Evolutionary conservation across 192 early-diverging fungal species (phyloP), one percentile per base, ranked within the genome.

Genomic region (Mortierella antarctica): DNA sequence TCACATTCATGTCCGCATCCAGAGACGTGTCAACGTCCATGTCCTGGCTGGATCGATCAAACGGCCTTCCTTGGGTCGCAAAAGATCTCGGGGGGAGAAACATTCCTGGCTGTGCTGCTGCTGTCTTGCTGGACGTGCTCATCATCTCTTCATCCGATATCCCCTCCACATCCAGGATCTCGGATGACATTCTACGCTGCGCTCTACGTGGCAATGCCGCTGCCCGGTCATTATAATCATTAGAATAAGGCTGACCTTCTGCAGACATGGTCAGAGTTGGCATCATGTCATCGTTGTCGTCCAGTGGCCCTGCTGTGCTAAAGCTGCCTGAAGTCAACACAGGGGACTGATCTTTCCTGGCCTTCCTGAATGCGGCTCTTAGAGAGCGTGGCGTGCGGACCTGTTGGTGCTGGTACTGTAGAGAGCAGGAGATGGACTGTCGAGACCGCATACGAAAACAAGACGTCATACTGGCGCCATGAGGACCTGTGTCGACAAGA

Each of bases 281-380:
- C 18, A 20, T n/a, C 13, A 62, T 44, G 20, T 67, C 61, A 8
- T 69, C 61, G 1, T 44, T 51, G 9, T 67, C 69, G 31, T 31
- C 1, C 3, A 31, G 23, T 7, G 40, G 15, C 10, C 56, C 42
- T 23, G 21, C 20, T 7, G 75, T 51, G 15, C 75, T 69, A 57
- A 79, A 79, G 21, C 75, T 71, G 13, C 64, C 55, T 20, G 75
- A 79, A 14, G 75, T 79, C 69, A 79, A 51, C 9, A 79, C 57
- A 0, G 75, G 75, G 5, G 75, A 79, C 41, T 79, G 67, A 4
- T 79, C 75, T 53, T 70, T 79, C 51, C 75, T 64, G 1, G 61
- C 61, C 61, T 70, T 70, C 69, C 69, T 58, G 44, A 79, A 57
- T 6, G 68, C 75, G 5, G 62, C n/a, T 60, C 75, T 56, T 20